Evolutionary conservation across 768 basidiomycete species (phyloP).

Genomic region (Russula foetens): DNA sequence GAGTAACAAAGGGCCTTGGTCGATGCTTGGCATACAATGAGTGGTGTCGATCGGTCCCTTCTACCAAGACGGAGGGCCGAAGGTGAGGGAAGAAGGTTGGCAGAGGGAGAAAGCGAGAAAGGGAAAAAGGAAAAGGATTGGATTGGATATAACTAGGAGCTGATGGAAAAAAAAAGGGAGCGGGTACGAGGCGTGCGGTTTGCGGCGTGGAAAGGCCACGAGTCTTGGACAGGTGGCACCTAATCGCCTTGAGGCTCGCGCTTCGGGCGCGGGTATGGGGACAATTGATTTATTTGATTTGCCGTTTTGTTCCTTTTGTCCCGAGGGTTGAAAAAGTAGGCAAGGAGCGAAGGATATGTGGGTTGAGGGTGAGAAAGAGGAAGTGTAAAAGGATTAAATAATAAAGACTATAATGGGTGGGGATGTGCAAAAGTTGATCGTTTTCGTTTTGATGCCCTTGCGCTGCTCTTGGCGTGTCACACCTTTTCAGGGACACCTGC

Average conservation of each 20-base stretch:
- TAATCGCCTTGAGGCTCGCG: conserved; percentile 17
- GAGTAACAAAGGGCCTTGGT: conserved; percentile 27
- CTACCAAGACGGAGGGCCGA: conserved; percentile 22
- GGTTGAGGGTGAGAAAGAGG: not conserved
- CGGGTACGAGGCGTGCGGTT: conserved; percentile 25
- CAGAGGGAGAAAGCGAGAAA: conserved; percentile 24
- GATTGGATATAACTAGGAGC: conserved; percentile 13
- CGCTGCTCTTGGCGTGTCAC: too few species aligned
- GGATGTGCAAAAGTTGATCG: too few species aligned
- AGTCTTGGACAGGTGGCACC: conserved; percentile 25
- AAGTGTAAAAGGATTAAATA: not conserved
- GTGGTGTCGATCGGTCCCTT: conserved; percentile 22
- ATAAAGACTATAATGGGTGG: not conserved
- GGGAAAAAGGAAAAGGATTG: conserved; percentile 19
- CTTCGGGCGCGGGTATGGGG: conserved; percentile 18
- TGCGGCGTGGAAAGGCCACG: conserved; percentile 31
- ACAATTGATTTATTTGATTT: not conserved
- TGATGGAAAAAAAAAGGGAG: conserved; percentile 23
- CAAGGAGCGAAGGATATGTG: not conserved
- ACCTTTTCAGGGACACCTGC: not conserved
- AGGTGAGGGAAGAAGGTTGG: conserved; percentile 21
- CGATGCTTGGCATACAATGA: conserved; percentile 38
- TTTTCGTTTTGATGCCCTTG: too few species aligned
- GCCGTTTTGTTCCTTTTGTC: not conserved
- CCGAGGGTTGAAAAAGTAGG: not conserved